Base-by-base conservation (phyloP, 306 rosid genomes). In the Alnus rubra region DNA sequence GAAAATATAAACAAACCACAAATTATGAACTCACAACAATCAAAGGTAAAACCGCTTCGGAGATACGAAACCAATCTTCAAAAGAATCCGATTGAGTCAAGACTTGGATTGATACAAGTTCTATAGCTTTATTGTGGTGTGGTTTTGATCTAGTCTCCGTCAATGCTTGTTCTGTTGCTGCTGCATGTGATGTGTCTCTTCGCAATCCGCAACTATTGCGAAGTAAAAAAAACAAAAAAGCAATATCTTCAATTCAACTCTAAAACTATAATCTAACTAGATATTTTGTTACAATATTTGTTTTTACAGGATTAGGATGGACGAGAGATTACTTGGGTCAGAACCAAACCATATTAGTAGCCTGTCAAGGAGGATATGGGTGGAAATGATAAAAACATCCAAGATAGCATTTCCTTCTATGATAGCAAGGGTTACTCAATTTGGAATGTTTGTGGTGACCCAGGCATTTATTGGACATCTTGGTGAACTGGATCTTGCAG, bases 401-500 rank as follows among this genome's bases (percentile, higher is more conserved):
- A 0, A 74, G 1, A 81, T 89, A n/a, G 90, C 93, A 13, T 90
- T 85, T 65, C 93, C 93, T 2, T 87, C 87, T 11, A 85, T 89
- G 23, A 83, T 85, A 83, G 84, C 93, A 0, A 82, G 91, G 48
- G 74, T 76, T 49, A 77, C 91, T 0, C 82, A 89, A 33, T 89
- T 89, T 35, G 93, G 93, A 2, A 56, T 89, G 69, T 74, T 69
- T 48, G 86, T 87, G 47, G 85, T 87, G 10, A 89, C 81, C n/a
- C 93, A 89, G 42, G 88, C 93, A 0, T 89, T 87, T 52, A 70
- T 89, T 42, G 93, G 93, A 2, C 93, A 87, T 76, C 78, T 89
- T 70, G 87, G 91, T 12, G 74, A 85, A 0, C 80, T 4, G 47
- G 87, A 89, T 53, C 85, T 89, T 5, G 88, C 93, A 31, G 93